phyloP scores from a whole-genome alignment of 768 basidiomycete species.

The Candolleomyces aberdarensis region DNA sequence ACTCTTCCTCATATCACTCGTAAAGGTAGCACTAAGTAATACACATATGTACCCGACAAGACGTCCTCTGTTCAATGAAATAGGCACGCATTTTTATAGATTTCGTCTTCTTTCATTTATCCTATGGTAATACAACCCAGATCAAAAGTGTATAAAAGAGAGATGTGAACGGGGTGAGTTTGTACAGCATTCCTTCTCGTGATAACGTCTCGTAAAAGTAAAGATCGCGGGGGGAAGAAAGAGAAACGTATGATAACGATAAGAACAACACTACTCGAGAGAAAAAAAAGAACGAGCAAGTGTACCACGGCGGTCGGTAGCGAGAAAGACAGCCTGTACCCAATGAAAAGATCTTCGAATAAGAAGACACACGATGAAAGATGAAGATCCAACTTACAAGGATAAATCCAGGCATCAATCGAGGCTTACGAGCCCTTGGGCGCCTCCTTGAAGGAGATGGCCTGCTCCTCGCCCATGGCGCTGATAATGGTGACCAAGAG shows the following conservation, averaged over 20 bases:
- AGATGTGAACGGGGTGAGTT: conserved; percentile 9
- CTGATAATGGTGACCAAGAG: conserved; percentile 80
- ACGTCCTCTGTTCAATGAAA: not conserved
- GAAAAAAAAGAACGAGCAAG: too few relatives aligned
- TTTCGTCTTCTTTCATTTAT: conserved; percentile 10
- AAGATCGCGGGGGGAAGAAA: not conserved
- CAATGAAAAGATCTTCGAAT: not conserved
- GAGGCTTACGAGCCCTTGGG: conserved; percentile 78
- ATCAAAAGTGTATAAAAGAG: conserved; percentile 5
- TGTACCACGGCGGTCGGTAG: not conserved
- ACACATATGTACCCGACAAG: not conserved
- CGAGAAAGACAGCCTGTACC: not conserved
- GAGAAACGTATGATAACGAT: not conserved
- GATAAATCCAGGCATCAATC: conserved; percentile 38
- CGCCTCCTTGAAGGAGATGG: conserved; percentile 87
- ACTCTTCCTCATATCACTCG: not conserved
- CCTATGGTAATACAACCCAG: conserved; percentile 12
- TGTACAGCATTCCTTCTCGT: conserved; percentile 9
- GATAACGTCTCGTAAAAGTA: conserved; percentile 4
- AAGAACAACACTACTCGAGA: not conserved
- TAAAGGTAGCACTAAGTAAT: not conserved
- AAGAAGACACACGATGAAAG: conserved; percentile 6
- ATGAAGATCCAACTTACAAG: conserved; percentile 2
- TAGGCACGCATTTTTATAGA: not conserved
- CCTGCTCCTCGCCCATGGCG: conserved; percentile 94